Evolutionary conservation across 805 yeast species (phyloP).

Genomic region (Candida adriatica): DNA sequence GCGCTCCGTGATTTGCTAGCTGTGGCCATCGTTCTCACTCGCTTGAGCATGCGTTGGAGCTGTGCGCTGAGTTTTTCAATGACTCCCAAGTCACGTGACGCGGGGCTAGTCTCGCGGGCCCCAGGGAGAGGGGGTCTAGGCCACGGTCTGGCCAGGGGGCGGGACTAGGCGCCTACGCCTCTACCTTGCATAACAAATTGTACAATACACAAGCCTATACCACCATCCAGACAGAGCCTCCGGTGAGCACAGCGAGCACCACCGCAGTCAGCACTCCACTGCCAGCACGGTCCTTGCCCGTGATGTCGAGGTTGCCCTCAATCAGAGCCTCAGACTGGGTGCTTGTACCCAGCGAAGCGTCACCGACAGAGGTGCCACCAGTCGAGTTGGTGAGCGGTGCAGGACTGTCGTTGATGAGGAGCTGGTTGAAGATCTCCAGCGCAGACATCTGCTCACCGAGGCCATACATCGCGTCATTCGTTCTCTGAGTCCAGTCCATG

Average conservation of each 20-base stretch:
- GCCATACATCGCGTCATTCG: constrained; percentile 64
- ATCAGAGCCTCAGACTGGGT: constrained; percentile 32
- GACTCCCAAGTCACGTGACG: not conserved
- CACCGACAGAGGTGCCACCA: constrained; percentile 53
- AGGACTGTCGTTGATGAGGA: constrained; percentile 36
- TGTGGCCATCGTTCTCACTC: constrained; percentile 21
- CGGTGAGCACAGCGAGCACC: constrained; percentile 51
- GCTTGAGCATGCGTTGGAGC: not conserved
- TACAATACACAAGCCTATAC: constrained; percentile 15
- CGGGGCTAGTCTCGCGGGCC: not conserved
- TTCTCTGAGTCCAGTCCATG: constrained; percentile 48
- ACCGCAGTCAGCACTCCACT: constrained; percentile 85
- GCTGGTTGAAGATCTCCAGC: constrained; percentile 51
- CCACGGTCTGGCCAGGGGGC: too few relatives aligned
- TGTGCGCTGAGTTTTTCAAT: not conserved
- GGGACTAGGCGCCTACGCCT: not conserved
- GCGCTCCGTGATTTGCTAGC: constrained; percentile 24
- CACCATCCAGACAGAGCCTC: constrained; percentile 77
- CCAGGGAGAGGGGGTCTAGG: not conserved
- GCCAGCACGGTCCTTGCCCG: constrained; percentile 71
- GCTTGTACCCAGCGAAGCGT: constrained; percentile 44
- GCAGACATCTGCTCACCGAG: constrained; percentile 78
- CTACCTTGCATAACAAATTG: not conserved
- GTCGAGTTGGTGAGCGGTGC: constrained; percentile 46
- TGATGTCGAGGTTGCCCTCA: constrained; percentile 37